phyloP scores from a whole-genome alignment of 306 rosid species.

The Prosopis cineraria region DNA sequence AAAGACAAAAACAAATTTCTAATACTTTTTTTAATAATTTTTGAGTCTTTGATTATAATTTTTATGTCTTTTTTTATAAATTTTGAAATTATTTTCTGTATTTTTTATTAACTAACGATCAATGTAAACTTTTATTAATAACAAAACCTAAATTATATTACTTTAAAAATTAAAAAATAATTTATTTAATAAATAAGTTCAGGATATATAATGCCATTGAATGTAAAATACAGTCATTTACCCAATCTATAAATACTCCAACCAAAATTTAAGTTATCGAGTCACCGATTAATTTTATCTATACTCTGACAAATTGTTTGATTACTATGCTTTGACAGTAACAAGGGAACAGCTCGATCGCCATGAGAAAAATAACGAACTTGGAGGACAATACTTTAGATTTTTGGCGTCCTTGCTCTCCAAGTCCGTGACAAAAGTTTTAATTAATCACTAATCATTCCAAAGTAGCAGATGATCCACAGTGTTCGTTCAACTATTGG shows the following conservation, averaged over 20 bases:
- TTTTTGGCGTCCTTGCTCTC: neutral
- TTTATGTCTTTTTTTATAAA: too few relatives aligned
- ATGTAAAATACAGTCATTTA: too few relatives aligned
- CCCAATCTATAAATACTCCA: neutral
- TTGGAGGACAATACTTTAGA: neutral
- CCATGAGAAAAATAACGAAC: neutral
- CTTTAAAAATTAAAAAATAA: too few relatives aligned
- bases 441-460: neutral
- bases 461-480: neutral
- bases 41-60: too few relatives aligned
- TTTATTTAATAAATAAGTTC: too few relatives aligned
- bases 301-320: neutral
- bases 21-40: too few relatives aligned
- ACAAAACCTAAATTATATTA: too few relatives aligned
- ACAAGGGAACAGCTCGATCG: neutral
- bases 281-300: neutral
- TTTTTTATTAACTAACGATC: too few relatives aligned
- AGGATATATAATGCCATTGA: too few relatives aligned
- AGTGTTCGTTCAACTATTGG: neutral
- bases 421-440: neutral
- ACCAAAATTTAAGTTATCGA: neutral
- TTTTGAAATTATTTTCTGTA: too few relatives aligned
- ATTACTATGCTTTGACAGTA: neutral
- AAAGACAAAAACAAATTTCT: too few relatives aligned
- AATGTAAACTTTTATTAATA: too few relatives aligned